Conservation (phyloP, 208 protist species). For the Angomonas desouzai region DNA sequence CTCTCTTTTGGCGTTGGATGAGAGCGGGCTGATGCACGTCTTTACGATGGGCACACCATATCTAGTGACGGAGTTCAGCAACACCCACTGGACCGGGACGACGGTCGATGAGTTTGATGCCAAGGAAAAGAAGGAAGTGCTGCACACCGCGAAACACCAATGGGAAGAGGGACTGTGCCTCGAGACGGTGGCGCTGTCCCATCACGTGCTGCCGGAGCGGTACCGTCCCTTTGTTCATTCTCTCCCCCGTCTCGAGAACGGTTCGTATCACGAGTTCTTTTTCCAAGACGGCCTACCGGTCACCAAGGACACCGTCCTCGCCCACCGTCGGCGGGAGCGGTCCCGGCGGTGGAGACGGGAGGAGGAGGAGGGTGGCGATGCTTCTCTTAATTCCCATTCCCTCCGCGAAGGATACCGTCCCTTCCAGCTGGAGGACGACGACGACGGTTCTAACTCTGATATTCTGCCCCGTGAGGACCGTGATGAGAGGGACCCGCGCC, state of each 20-base stretch:
- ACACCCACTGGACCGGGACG: conserved; percentile 65
- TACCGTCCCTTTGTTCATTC: conserved; percentile 50
- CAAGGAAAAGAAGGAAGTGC: conserved; percentile 58
- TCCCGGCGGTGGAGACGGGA: conserved; percentile 6
- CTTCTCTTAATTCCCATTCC: neutral
- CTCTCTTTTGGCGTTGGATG: conserved; percentile 58
- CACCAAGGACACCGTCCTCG: conserved; percentile 1
- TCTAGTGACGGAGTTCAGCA: conserved; percentile 62
- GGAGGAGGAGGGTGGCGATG: neutral
- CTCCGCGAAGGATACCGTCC: conserved; percentile 10
- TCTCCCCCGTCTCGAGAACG: conserved; percentile 23
- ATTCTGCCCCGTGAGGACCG: neutral
- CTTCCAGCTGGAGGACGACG: conserved; percentile 9
- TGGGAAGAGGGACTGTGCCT: conserved; percentile 79
- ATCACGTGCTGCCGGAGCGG: conserved; percentile 68
- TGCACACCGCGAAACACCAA: conserved; percentile 68
- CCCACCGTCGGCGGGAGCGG: neutral
- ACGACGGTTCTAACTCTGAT: neutral
- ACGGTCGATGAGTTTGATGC: conserved; percentile 61
- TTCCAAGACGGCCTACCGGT: conserved; percentile 50
- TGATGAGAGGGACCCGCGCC: neutral
- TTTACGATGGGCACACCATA: conserved; percentile 84
- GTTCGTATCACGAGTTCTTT: conserved; percentile 68
- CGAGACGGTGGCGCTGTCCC: conserved; percentile 74
- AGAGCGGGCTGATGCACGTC: conserved; percentile 56